Conservation (phyloP, 2,329 filamentous ascomycete species). For the Sarocladium brachiariae region DNA sequence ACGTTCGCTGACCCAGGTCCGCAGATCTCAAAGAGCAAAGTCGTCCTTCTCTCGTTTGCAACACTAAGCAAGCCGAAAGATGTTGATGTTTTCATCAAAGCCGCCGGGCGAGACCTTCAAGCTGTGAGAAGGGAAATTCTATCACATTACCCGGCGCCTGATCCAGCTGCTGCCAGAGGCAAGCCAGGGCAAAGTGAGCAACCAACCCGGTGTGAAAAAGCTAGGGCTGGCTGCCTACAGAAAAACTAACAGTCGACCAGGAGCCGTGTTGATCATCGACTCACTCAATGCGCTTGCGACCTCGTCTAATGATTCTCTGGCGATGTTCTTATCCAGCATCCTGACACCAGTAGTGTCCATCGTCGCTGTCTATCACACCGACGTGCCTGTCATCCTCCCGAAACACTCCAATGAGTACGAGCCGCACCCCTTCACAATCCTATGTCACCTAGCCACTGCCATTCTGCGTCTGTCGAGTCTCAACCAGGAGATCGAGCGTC, state of each 20-base stretch:
- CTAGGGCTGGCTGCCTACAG: neutral
- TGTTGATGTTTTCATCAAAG: constrained; percentile 61
- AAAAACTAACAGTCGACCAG: constrained; percentile 31
- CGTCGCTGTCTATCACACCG: constrained; percentile 74
- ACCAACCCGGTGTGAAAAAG: neutral
- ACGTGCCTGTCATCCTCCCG: constrained; percentile 56
- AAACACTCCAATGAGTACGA: constrained; percentile 45
- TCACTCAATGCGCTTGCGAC: constrained; percentile 62
- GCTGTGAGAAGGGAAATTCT: constrained; percentile 54
- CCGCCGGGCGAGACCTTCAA: constrained; percentile 50
- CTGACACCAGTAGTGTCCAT: constrained; percentile 64
- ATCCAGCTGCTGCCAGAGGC: constrained; percentile 28
- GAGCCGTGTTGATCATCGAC: constrained; percentile 72
- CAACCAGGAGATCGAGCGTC: constrained; percentile 64
- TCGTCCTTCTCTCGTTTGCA: constrained; percentile 73
- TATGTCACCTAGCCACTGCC: constrained; percentile 83
- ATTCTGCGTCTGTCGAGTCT: constrained; percentile 70
- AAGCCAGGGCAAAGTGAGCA: constrained; percentile 37
- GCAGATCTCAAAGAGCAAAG: constrained; percentile 56
- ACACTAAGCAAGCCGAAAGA: constrained; percentile 58
- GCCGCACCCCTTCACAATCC: constrained; percentile 62
- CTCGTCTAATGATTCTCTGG: constrained; percentile 48
- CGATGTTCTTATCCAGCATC: constrained; percentile 62
- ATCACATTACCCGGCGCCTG: constrained; percentile 37
- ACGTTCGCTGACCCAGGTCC: neutral